A percentile compares a stretch with the other conserved stretches of the same genome.
phyloP scores from a whole-genome alignment of 192 early-diverging fungal species.

The Oehlia diaphana region DNA sequence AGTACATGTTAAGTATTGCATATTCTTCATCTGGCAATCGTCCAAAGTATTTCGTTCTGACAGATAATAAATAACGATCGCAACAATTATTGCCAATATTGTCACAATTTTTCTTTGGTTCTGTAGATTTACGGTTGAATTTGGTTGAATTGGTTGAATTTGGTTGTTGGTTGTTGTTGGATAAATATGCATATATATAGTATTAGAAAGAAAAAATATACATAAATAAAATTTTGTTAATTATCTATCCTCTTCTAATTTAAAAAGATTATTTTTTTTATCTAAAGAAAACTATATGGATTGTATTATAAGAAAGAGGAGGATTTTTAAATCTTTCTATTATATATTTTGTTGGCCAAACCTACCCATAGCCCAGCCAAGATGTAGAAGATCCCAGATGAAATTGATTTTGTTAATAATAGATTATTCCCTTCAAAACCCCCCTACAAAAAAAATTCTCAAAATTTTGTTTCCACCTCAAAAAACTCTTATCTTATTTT shows the following conservation, averaged over 20 bases:
- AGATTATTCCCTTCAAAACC: constrained; percentile 6
- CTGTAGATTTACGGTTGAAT: background rate
- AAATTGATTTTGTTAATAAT: background rate
- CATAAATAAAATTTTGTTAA: constrained; percentile 15
- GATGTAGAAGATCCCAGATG: constrained; percentile 1
- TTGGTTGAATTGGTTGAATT: background rate
- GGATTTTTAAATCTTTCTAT: background rate
- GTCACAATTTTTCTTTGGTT: constrained; percentile 12
- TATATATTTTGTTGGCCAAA: background rate
- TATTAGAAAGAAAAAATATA: constrained; percentile 17
- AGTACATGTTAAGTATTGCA: constrained; percentile 14
- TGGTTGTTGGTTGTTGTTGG: background rate
- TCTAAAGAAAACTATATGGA: background rate
- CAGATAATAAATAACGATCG: constrained; percentile 26
- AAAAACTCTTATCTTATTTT: background rate
- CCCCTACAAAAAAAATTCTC: constrained; percentile 19
- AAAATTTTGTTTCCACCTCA: background rate
- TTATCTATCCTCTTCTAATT: constrained; percentile 19
- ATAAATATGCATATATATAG: constrained; percentile 1
- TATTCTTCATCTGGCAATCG: constrained; percentile 26
- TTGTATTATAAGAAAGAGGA: background rate
- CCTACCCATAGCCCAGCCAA: constrained; percentile 14
- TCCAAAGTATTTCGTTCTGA: constrained; percentile 6
- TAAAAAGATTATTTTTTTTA: background rate
- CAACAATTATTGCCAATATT: constrained; percentile 23